Evolutionary conservation across 2,329 filamentous ascomycete genomes (phyloP), one percentile per base, ranked within the genome.

Genomic region (Rhexocercosporidium sp.): DNA sequence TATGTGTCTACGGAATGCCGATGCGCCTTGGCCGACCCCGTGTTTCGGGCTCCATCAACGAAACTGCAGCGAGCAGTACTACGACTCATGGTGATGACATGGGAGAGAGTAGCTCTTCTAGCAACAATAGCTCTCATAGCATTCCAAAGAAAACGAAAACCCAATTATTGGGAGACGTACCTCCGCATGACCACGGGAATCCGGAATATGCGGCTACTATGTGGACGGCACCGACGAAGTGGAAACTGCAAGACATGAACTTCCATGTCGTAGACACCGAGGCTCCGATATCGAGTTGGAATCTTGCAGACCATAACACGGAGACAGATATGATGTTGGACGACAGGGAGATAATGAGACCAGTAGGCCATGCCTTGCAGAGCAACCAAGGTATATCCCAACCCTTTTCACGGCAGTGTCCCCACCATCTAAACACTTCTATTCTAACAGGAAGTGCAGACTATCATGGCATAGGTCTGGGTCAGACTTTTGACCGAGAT

Each of bases 241-340:
- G 53, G 14, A 56, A 56, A 29, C n/a, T 56, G 18, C n/a, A 9
- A 56, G 53, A 56, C 37, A 56, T 14, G 8, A 39, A 22, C 31
- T 56, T 56, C 53, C 20, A 18, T 34, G 53, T 56, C 53, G n/a
- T 22, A 37, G n/a, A 20, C 53, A 56, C 53, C 53, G 53, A 56
- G 22, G 37, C 18, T 34, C 53, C 53, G 53, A 56, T 16, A 56
- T 56, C 27, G 31, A 37, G 27, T 56, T 56, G 53, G 53, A 56
- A 11, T 22, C 20, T 37, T 56, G 53, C 53, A 56, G n/a, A n/a
- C n/a, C n/a, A 37, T 6, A 56, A 56, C 25, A 14, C 34, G 34
- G 53, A 56, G 9, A 22, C 29, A 16, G 16, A 25, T 4, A 56
- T 56, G 29, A n/a, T 18, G 29, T n/a, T n/a, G n/a, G 22, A 25